Conservation (phyloP, 2,329 filamentous ascomycete species). For the Epichloe sibirici region DNA sequence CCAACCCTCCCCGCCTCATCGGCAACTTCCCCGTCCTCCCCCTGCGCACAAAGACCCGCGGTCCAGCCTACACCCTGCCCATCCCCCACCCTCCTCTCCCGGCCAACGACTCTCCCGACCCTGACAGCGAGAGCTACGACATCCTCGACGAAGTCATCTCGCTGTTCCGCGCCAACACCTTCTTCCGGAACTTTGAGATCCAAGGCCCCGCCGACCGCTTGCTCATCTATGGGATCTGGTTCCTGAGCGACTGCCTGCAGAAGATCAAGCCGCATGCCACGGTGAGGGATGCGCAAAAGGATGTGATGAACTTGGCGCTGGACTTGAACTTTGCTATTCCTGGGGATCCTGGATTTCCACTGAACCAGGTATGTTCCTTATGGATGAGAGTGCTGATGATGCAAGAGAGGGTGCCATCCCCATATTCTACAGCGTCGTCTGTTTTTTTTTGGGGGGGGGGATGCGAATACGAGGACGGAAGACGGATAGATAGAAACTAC, state of each 20-base stretch:
- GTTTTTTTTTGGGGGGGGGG: no score
- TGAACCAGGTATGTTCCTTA: constrained; percentile 62
- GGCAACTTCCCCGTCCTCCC: constrained; percentile 94
- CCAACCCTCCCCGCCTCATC: constrained; percentile 46
- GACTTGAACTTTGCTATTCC: constrained; percentile 90
- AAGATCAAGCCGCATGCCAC: constrained; percentile 71
- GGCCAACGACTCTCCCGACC: constrained; percentile 55
- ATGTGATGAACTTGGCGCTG: constrained; percentile 79
- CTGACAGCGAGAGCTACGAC: constrained; percentile 88
- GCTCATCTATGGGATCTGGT: constrained; percentile 93
- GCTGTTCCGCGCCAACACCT: constrained; percentile 93
- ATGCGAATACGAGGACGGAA: no score
- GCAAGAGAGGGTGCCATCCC: background rate
- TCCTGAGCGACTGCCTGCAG: constrained; percentile 76
- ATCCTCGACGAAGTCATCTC: constrained; percentile 86
- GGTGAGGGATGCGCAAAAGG: constrained; percentile 50
- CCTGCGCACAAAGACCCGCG: constrained; percentile 85
- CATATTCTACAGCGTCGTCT: no score
- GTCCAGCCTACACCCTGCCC: constrained; percentile 81
- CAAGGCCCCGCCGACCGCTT: constrained; percentile 89
- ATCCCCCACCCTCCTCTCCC: constrained; percentile 43
- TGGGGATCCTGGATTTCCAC: constrained; percentile 80
- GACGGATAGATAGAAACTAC: background rate
- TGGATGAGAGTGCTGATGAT: background rate
- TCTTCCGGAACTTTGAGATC: constrained; percentile 99